Percentiles rank a stretch among this genome's conserved stretches.
phyloP scores from a whole-genome alignment of 768 basidiomycete genomes.

The Lentinula lateritia region DNA sequence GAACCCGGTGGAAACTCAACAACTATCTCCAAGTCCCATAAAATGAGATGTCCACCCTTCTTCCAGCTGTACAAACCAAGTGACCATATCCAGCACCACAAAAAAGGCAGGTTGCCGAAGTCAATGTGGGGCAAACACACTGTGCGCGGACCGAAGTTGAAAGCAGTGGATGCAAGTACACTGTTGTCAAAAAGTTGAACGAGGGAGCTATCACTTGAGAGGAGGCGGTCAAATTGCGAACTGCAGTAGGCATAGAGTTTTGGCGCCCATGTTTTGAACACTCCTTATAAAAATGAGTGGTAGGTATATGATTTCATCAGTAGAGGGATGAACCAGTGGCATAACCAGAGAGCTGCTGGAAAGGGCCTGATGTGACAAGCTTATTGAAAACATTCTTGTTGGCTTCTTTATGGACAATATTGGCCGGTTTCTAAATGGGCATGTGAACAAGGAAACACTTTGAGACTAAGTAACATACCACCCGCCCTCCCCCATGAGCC shows the following conservation, averaged over 20 bases:
- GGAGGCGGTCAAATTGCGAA: background rate
- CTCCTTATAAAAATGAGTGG: background rate
- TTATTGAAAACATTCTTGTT: background rate
- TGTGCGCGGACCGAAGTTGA: background rate
- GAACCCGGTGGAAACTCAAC: too few species aligned
- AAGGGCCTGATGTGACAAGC: background rate
- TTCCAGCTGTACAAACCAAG: background rate
- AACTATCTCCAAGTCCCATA: too few species aligned
- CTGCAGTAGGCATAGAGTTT: background rate
- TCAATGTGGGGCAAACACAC: background rate
- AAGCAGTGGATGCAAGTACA: background rate
- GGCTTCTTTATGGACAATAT: background rate
- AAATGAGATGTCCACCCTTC: background rate
- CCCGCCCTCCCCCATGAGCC: background rate
- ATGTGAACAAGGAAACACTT: background rate
- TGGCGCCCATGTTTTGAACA: background rate
- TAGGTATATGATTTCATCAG: too few species aligned
- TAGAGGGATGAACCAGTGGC: background rate
- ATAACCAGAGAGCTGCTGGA: background rate
- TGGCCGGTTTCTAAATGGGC: background rate
- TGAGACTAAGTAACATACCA: background rate
- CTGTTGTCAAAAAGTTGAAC: background rate
- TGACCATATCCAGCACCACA: background rate
- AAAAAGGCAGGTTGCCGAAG: background rate
- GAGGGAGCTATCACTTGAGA: background rate